A percentile compares a stretch with the other conserved stretches of the same genome.
These are phyloP conservation scores for Rhazya stricta DNA, from an alignment of 257 asterid species.

Conservation along the genomic window DNA sequence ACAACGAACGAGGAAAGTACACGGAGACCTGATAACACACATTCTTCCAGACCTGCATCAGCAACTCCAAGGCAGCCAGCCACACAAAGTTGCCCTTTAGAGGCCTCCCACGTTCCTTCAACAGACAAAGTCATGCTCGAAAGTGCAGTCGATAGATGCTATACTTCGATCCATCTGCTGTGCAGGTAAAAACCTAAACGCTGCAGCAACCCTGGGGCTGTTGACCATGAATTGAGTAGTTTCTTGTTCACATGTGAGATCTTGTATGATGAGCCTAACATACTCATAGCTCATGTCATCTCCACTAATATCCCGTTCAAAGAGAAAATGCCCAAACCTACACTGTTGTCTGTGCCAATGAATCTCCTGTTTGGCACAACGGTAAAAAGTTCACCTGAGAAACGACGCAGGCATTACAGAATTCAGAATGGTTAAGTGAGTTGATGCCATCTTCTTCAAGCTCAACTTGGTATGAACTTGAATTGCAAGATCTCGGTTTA, in stretches of 20 bases:
- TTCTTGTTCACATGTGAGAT: slow-evolving; percentile 12
- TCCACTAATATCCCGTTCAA: background rate
- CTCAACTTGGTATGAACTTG: background rate
- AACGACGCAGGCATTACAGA: slow-evolving; percentile 2
- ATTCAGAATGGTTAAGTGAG: slow-evolving; percentile 5
- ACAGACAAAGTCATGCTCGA: slow-evolving; percentile 19
- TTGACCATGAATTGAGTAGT: background rate
- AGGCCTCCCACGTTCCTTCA: slow-evolving; percentile 27
- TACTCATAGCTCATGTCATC: background rate
- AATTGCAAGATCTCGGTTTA: slow-evolving; percentile 7
- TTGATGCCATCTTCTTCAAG: slow-evolving; percentile 12
- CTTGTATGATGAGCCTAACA: slow-evolving; percentile 11
- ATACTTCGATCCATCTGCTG: background rate
- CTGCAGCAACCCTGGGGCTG: slow-evolving; percentile 16
- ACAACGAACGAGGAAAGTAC: slow-evolving; percentile 18
- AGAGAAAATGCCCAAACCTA: slow-evolving; percentile 1
- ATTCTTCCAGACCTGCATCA: slow-evolving; percentile 12
- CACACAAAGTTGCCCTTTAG: slow-evolving; percentile 21
- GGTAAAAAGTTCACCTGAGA: background rate
- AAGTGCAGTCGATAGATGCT: slow-evolving; percentile 13
- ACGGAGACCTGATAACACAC: slow-evolving; percentile 16
- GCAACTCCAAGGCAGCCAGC: slow-evolving; percentile 8
- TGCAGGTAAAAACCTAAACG: slow-evolving; percentile 9
- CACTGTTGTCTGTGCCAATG: background rate
- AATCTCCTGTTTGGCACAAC: slow-evolving; percentile 11